These are phyloP conservation scores for Geosmithia flava DNA, from an alignment of 2,329 filamentous ascomycete genomes.

Conservation along the genomic window DNA sequence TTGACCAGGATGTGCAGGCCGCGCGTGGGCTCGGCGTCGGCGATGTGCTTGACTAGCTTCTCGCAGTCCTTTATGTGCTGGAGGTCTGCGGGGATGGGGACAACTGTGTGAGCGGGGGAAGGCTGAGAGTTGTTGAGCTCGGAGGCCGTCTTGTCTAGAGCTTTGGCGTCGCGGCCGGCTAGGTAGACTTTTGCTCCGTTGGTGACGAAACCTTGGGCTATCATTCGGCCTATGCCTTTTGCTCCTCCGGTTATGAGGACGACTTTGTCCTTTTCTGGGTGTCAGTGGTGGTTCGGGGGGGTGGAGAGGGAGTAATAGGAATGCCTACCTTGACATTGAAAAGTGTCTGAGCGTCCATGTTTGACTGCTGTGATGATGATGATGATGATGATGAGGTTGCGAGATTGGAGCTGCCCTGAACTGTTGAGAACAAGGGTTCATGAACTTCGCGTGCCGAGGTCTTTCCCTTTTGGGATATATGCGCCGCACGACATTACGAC, in stretches of 20 bases:
- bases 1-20: constrained; percentile 50
- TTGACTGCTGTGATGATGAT: not conserved
- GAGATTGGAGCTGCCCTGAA: not conserved
- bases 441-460: not conserved
- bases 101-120: constrained; percentile 18
- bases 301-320: not conserved
- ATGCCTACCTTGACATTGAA: constrained; percentile 45
- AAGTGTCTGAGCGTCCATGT: constrained; percentile 41
- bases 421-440: not conserved
- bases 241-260: constrained; percentile 45
- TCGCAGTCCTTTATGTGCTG: constrained; percentile 45
- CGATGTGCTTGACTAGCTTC: constrained; percentile 37
- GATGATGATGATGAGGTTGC: not conserved
- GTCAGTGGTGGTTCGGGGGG: constrained; percentile 1
- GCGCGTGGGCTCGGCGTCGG: constrained; percentile 25
- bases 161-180: constrained; percentile 46
- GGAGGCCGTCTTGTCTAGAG: constrained; percentile 42
- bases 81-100: constrained; percentile 49
- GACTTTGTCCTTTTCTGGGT: constrained; percentile 43
- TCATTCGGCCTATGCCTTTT: constrained; percentile 57
- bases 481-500: too few relatives aligned
- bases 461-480: not conserved
- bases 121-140: constrained; percentile 30
- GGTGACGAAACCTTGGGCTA: constrained; percentile 50
- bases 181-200: constrained; percentile 56